These are phyloP conservation scores for Plasmodiophora brassicae DNA, from an alignment of 208 protist species.

Conservation along the genomic window DNA sequence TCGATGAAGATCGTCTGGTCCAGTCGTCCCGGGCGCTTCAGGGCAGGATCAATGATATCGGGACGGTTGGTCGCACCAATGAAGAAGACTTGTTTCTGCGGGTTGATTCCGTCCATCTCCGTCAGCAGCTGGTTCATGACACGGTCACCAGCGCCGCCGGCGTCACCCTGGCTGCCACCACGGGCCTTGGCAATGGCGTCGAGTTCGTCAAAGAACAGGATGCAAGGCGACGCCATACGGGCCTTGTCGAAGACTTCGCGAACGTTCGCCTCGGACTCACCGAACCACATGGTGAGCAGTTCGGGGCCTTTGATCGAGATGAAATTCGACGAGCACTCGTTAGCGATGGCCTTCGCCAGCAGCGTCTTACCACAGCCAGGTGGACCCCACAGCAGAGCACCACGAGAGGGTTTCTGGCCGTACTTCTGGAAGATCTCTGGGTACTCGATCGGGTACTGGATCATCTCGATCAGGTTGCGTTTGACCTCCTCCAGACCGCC, in stretches of 20 bases:
- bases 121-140: constrained; percentile 99
- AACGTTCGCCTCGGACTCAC: constrained; percentile 99
- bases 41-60: constrained; percentile 99
- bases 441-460: constrained; percentile 99
- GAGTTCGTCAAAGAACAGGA: constrained; percentile 99
- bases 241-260: constrained; percentile 99
- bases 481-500: constrained; percentile 73
- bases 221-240: constrained; percentile 94
- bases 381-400: constrained; percentile 74
- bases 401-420: constrained; percentile 92
- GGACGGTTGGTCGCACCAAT: constrained; percentile 99
- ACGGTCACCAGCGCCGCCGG: constrained; percentile 91
- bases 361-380: constrained; percentile 81
- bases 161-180: constrained; percentile 84
- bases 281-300: constrained; percentile 99
- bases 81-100: constrained; percentile 99
- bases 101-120: constrained; percentile 99
- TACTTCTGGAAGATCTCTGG: constrained; percentile 99
- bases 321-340: constrained; percentile 95
- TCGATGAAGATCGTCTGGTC: constrained; percentile 95
- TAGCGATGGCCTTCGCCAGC: constrained; percentile 76
- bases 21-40: constrained; percentile 93
- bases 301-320: constrained; percentile 99
- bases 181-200: constrained; percentile 97
- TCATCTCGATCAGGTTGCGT: constrained; percentile 93